These are phyloP conservation scores for Fragaria vesca DNA, from an alignment of 306 rosid genomes.

Conservation along the genomic window DNA sequence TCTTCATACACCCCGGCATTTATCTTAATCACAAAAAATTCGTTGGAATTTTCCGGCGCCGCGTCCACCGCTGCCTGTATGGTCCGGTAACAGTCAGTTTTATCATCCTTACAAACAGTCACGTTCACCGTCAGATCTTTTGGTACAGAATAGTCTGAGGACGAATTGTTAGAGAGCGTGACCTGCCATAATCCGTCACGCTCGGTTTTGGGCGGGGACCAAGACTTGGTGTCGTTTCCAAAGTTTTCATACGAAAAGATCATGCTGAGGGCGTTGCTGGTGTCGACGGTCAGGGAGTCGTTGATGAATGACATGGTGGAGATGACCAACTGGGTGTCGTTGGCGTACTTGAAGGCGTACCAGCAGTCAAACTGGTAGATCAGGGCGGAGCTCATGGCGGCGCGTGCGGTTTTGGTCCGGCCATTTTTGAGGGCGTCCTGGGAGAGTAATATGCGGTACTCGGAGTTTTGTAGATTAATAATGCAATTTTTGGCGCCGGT, in stretches of 20 bases:
- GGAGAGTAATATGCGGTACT: neutral
- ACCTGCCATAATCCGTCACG: constrained; percentile 70
- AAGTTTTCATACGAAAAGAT: constrained; percentile 46
- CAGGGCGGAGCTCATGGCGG: constrained; percentile 70
- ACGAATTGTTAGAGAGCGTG: neutral
- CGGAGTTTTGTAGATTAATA: neutral
- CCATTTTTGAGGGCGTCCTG: constrained; percentile 16
- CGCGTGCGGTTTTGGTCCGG: constrained; percentile 54
- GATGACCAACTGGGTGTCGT: constrained; percentile 55
- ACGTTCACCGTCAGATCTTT: constrained; percentile 32
- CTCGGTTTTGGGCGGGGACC: constrained; percentile 64
- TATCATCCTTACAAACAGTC: constrained; percentile 57
- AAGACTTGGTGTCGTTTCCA: constrained; percentile 47
- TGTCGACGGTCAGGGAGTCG: constrained; percentile 17
- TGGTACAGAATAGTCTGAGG: constrained; percentile 34
- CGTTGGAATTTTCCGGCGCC: constrained; percentile 37
- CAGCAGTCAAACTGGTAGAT: constrained; percentile 74
- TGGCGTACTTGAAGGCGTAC: constrained; percentile 66
- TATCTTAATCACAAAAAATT: constrained; percentile 56
- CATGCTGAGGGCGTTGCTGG: constrained; percentile 78
- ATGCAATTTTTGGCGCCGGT: neutral
- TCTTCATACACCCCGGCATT: constrained; percentile 75
- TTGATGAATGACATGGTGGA: constrained; percentile 61
- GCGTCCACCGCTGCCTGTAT: constrained; percentile 75
- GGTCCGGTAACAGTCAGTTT: constrained; percentile 29